phyloP scores from a whole-genome alignment of 75 land plant species.

The Cunninghamia lanceolata region DNA sequence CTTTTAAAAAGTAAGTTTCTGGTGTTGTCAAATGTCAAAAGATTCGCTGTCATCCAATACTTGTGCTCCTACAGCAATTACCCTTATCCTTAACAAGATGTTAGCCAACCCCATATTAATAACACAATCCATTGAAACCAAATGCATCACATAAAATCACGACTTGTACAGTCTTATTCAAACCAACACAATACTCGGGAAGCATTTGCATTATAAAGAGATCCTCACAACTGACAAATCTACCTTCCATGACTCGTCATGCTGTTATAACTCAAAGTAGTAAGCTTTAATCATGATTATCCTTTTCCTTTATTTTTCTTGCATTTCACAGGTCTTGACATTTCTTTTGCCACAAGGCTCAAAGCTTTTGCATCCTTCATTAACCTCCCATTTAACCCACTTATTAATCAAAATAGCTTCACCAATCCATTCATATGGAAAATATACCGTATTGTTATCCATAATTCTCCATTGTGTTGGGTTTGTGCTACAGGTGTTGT shows the following conservation, averaged over 20 bases:
- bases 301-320: not conserved
- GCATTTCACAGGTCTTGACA: not conserved
- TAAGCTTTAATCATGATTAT: not conserved
- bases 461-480: not conserved
- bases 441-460: not conserved
- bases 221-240: not conserved
- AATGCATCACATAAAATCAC: not conserved
- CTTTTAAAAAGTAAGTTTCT: no score
- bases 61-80: no score
- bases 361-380: not conserved
- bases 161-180: not conserved
- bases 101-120: not conserved
- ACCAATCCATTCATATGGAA: no score
- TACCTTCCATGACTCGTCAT: not conserved
- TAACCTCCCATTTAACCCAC: not conserved
- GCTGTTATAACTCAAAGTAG: not conserved
- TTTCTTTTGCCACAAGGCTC: not conserved
- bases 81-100: no score
- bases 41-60: no score
- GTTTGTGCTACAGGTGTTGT: not conserved
- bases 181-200: not conserved
- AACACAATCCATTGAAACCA: not conserved
- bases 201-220: not conserved
- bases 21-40: no score
- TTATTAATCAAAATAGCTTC: not conserved